phyloP scores from a whole-genome alignment of 73 alveolate species.

The Paramecium biaurelia region DNA sequence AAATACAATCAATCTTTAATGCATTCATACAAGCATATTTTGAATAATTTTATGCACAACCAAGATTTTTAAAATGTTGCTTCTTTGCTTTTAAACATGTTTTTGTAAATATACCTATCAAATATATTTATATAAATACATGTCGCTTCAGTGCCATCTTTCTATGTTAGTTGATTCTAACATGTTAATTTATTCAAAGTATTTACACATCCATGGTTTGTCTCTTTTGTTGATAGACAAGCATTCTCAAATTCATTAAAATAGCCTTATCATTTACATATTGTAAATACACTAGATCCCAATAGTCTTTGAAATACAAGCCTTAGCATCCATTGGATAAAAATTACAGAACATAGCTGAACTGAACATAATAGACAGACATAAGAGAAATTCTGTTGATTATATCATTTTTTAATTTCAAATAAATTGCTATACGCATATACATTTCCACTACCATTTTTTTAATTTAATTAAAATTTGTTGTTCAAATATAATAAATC shows the following conservation, averaged over 20 bases:
- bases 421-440: background rate
- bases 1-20: background rate
- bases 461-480: background rate
- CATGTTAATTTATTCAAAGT: background rate
- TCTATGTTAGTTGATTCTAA: background rate
- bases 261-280: background rate
- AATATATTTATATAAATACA: background rate
- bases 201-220: background rate
- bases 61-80: background rate
- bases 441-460: background rate
- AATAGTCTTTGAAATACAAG: slow-evolving; percentile 3
- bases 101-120: background rate
- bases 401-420: background rate
- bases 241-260: background rate
- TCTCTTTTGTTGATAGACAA: background rate
- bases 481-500: background rate
- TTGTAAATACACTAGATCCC: background rate
- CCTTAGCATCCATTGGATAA: background rate
- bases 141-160: background rate
- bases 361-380: background rate
- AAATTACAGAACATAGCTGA: slow-evolving; percentile 1
- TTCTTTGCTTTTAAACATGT: background rate
- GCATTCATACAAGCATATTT: slow-evolving; percentile 3
- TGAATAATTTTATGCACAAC: background rate
- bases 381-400: background rate